phyloP scores from a whole-genome alignment of 345 rosid species.

The Raphanus sativus region DNA sequence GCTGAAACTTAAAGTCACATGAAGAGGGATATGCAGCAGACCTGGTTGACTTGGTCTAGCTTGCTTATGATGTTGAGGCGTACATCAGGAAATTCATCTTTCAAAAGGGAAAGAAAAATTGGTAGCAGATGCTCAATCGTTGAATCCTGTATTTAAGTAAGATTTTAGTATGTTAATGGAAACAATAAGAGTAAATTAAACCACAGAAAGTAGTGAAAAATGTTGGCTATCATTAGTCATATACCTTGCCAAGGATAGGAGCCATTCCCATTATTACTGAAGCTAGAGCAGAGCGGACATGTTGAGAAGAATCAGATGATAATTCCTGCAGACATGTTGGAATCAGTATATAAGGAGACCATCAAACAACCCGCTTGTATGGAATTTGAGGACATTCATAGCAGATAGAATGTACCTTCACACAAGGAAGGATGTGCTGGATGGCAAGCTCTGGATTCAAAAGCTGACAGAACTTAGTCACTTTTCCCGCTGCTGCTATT shows the following conservation, averaged over 20 bases:
- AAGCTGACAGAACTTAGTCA: constrained; percentile 86
- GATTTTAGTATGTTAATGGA: constrained; percentile 15
- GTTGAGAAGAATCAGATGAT: constrained; percentile 97
- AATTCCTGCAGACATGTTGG: constrained; percentile 67
- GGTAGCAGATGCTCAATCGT: constrained; percentile 95
- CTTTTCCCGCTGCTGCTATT: constrained; percentile 98
- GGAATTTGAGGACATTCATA: not conserved
- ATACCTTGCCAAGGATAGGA: constrained; percentile 72
- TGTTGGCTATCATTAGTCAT: constrained; percentile 30
- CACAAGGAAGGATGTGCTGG: constrained; percentile 90
- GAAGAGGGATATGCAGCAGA: constrained; percentile 33
- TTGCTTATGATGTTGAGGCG: constrained; percentile 97
- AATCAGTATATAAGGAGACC: constrained; percentile 19
- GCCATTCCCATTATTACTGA: constrained; percentile 99
- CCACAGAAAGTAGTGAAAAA: not conserved
- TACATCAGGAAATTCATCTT: constrained; percentile 98
- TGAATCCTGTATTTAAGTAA: constrained; percentile 68
- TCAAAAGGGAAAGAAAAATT: constrained; percentile 94
- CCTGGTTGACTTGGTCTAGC: constrained; percentile 99
- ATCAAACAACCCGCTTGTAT: not conserved
- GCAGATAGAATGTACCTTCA: constrained; percentile 54
- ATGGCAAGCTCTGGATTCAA: constrained; percentile 84
- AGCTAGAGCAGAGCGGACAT: constrained; percentile 96
- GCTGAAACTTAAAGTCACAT: not conserved
- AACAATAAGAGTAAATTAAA: not conserved